Evolutionary conservation across 2,329 filamentous ascomycete genomes (phyloP).

Genomic region (Alternaria triticina): DNA sequence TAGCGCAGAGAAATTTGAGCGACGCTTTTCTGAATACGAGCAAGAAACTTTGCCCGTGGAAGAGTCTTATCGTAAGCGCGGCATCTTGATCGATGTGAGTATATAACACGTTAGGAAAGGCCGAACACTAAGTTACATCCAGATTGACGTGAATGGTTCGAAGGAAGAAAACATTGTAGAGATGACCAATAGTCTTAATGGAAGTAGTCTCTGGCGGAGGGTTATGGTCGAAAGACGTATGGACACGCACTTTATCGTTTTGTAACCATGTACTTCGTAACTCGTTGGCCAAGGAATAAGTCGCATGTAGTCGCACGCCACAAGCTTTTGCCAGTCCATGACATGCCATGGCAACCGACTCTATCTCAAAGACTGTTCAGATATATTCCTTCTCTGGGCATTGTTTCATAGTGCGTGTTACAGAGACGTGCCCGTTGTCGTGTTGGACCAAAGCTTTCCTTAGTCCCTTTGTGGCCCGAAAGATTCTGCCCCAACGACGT

Average conservation of each 20-base stretch:
- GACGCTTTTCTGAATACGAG: background rate
- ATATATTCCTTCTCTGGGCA: background rate
- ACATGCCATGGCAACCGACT: background rate
- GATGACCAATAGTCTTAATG: background rate
- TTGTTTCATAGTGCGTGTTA: background rate
- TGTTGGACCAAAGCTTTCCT: background rate
- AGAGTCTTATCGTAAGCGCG: background rate
- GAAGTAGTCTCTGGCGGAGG: background rate
- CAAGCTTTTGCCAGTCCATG: background rate
- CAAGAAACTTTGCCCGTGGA: background rate
- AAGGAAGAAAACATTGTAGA: background rate
- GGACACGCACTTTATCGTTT: background rate
- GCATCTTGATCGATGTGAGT: conserved; percentile 5
- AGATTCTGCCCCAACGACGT: background rate
- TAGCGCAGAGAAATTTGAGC: conserved; percentile 4
- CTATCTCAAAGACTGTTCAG: background rate
- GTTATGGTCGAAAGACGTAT: background rate
- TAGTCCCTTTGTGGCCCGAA: background rate
- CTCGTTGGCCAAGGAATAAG: background rate
- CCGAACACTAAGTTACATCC: background rate
- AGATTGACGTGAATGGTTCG: background rate
- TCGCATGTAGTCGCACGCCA: background rate
- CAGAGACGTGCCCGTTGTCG: background rate
- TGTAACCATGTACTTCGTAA: background rate
- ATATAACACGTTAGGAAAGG: background rate